Percentiles rank a stretch among this genome's conserved stretches.
phyloP scores from a whole-genome alignment of 2,329 filamentous ascomycete genomes.

The Colletotrichum phormii region DNA sequence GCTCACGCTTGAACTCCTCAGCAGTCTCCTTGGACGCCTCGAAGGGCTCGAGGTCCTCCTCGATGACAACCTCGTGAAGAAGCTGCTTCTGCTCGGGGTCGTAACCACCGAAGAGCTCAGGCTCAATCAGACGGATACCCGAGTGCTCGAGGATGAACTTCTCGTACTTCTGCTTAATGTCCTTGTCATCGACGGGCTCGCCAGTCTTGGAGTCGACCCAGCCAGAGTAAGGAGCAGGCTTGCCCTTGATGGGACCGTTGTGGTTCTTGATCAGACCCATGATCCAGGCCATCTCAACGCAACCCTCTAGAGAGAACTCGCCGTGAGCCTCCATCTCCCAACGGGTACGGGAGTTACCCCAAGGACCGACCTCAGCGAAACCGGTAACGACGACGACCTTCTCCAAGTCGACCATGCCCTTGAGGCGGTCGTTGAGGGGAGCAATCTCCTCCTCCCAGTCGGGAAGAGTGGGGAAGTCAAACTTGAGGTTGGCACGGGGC shows the following conservation, averaged over 20 bases:
- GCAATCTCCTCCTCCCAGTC: conserved; percentile 93
- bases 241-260: conserved; percentile 95
- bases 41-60: conserved; percentile 97
- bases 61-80: conserved; percentile 96
- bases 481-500: conserved; percentile 97
- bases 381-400: conserved; percentile 98
- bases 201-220: conserved; percentile 96
- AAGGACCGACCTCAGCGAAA: conserved; percentile 95
- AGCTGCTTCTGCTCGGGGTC: conserved; percentile 99
- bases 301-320: conserved; percentile 96
- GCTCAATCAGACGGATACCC: conserved; percentile 97
- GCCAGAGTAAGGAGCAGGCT: conserved; percentile 82
- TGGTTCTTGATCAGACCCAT: conserved; percentile 99
- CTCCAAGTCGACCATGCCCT: conserved; percentile 98
- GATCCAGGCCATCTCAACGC: conserved; percentile 99
- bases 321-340: conserved; percentile 99
- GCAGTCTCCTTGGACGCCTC: conserved; percentile 98
- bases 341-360: conserved; percentile 97
- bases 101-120: conserved; percentile 95
- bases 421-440: conserved; percentile 87
- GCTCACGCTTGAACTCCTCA: conserved; percentile 96
- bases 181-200: conserved; percentile 97
- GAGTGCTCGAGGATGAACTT: conserved; percentile 96
- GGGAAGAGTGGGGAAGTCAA: conserved; percentile 90
- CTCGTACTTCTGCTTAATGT: conserved; percentile 97